These are phyloP conservation scores for Abortiporus biennis DNA, from an alignment of 1,284 basidiomycete genomes.

Conservation along the genomic window DNA sequence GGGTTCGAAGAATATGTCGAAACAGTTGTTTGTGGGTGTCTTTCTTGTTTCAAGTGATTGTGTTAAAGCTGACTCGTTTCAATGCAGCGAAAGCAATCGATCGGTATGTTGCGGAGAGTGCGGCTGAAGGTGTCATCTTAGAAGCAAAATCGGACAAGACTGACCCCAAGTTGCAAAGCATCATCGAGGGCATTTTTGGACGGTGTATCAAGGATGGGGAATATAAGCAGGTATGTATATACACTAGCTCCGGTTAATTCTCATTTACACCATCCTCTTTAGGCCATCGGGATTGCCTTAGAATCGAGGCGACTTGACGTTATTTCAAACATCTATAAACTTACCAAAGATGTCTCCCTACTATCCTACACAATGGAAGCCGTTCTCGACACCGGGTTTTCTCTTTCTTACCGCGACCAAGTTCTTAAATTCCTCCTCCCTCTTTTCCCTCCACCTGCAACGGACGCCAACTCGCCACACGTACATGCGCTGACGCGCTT, in stretches of 20 bases:
- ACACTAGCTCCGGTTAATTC: slow-evolving; percentile 5
- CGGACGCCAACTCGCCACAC: slow-evolving; percentile 66
- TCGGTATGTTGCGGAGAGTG: slow-evolving; percentile 69
- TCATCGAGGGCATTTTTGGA: slow-evolving; percentile 85
- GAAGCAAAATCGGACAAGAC: slow-evolving; percentile 61
- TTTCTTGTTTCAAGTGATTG: neutral
- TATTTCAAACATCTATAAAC: slow-evolving; percentile 69
- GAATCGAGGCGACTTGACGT: slow-evolving; percentile 86
- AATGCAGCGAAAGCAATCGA: slow-evolving; percentile 86
- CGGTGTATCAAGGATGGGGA: slow-evolving; percentile 83
- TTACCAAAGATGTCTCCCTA: slow-evolving; percentile 68
- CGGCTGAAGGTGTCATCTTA: slow-evolving; percentile 35
- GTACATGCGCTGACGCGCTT: slow-evolving; percentile 79
- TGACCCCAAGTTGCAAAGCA: slow-evolving; percentile 71
- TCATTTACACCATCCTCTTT: slow-evolving; percentile 4
- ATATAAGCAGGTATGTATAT: slow-evolving; percentile 72
- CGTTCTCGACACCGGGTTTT: slow-evolving; percentile 78
- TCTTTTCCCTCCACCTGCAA: slow-evolving; percentile 66
- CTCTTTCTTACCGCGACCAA: slow-evolving; percentile 76
- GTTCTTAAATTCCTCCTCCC: slow-evolving; percentile 84
- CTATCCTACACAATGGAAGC: slow-evolving; percentile 90
- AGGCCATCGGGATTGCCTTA: slow-evolving; percentile 93
- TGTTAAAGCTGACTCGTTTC: slow-evolving; percentile 9
- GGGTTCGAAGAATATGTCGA: slow-evolving; percentile 85
- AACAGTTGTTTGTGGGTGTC: slow-evolving; percentile 81